A percentile compares a stretch with the other conserved stretches of the same genome.
phyloP scores from a whole-genome alignment of 2,329 filamentous ascomycete species.

The Nannizzia gypsea region DNA sequence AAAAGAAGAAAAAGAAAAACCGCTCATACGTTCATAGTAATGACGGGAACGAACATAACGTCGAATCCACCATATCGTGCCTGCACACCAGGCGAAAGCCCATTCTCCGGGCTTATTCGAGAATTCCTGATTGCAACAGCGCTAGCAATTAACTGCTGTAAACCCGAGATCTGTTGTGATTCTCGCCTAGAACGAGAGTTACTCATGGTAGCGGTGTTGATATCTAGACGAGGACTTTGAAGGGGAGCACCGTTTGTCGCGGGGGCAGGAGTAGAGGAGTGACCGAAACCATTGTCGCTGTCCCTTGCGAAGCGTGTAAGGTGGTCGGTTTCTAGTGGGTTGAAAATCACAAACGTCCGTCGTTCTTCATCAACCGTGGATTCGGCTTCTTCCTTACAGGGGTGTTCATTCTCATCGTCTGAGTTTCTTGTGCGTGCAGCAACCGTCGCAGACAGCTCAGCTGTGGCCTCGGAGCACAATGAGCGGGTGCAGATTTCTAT shows the following conservation, averaged over 20 bases:
- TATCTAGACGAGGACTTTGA: background rate
- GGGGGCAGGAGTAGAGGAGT: background rate
- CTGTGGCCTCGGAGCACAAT: slow-evolving; percentile 8
- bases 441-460: slow-evolving; percentile 1
- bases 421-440: slow-evolving; percentile 1
- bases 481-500: slow-evolving; percentile 18
- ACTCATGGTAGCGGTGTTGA: background rate
- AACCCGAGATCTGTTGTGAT: slow-evolving; percentile 12
- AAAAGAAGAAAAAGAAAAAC: background rate
- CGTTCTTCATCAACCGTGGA: background rate
- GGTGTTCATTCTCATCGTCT: slow-evolving; percentile 11
- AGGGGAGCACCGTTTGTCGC: background rate
- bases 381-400: background rate
- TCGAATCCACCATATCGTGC: background rate
- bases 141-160: slow-evolving; percentile 14
- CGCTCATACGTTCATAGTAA: slow-evolving; percentile 5
- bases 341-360: slow-evolving; percentile 20
- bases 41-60: slow-evolving; percentile 6
- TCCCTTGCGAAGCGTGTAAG: slow-evolving; percentile 3
- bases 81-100: background rate
- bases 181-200: background rate
- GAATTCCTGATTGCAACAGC: slow-evolving; percentile 8
- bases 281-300: background rate
- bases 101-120: background rate
- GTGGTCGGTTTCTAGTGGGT: slow-evolving; percentile 17